Evolutionary conservation across 208 protist species (phyloP).

Genomic region (Trypanosoma melophagium): DNA sequence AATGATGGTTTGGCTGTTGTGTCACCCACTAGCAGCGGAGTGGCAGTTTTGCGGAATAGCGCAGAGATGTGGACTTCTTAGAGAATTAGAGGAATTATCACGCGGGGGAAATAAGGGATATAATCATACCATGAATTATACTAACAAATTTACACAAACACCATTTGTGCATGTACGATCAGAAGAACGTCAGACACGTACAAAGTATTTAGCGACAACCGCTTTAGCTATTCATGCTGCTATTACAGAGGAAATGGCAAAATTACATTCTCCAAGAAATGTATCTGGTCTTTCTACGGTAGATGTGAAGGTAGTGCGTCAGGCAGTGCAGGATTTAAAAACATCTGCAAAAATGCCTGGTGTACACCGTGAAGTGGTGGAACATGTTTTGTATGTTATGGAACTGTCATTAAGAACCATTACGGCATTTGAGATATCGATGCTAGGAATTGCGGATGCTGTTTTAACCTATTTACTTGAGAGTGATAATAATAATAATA

Average conservation of each 20-base stretch:
- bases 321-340: slow-evolving; percentile 18
- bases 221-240: slow-evolving; percentile 1
- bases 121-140: neutral
- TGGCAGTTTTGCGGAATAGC: slow-evolving; percentile 56
- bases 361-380: slow-evolving; percentile 11
- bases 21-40: slow-evolving; percentile 43
- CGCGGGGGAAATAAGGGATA: neutral
- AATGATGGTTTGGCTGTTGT: slow-evolving; percentile 85
- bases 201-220: slow-evolving; percentile 8
- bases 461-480: slow-evolving; percentile 21
- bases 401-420: slow-evolving; percentile 19
- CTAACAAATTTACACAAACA: neutral
- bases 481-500: slow-evolving; percentile 10
- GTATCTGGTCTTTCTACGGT: neutral
- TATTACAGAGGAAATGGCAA: slow-evolving; percentile 9
- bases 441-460: slow-evolving; percentile 25
- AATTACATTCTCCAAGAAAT: neutral
- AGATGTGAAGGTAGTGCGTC: slow-evolving; percentile 9
- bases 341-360: slow-evolving; percentile 2
- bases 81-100: slow-evolving; percentile 42
- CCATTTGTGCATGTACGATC: no score
- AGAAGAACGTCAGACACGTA: slow-evolving; percentile 11
- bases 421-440: slow-evolving; percentile 30
- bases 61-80: slow-evolving; percentile 64
- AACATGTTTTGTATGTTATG: slow-evolving; percentile 20